phyloP scores from a whole-genome alignment of 768 basidiomycete genomes.

The Trametes punicea region DNA sequence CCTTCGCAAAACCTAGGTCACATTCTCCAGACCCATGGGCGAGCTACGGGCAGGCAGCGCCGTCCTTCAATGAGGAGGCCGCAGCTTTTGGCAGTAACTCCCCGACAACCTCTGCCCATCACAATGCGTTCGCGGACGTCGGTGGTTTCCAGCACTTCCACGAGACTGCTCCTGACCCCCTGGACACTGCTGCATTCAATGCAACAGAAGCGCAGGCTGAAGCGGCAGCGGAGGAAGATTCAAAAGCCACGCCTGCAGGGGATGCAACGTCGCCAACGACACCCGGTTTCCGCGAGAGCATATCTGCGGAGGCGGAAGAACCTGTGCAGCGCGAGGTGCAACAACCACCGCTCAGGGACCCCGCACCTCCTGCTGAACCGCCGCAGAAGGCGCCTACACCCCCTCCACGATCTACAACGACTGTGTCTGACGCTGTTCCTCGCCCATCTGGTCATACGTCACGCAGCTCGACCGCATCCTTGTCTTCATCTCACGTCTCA shows the following conservation, averaged over 20 bases:
- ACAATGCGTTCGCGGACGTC: conserved; percentile 19
- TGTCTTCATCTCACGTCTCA: conserved; percentile 13
- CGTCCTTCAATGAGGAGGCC: conserved; percentile 15
- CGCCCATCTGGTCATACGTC: conserved; percentile 17
- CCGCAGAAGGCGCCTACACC: conserved; percentile 15
- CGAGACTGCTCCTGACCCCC: conserved; percentile 33
- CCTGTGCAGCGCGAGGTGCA: conserved; percentile 3
- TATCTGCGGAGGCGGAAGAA: conserved; percentile 20
- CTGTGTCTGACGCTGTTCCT: conserved; percentile 31
- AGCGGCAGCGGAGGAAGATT: conserved; percentile 3
- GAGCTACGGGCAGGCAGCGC: conserved; percentile 43
- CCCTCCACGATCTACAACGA: conserved; percentile 36
- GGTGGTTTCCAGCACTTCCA: conserved; percentile 14
- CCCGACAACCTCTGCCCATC: conserved; percentile 18
- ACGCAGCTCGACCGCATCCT: conserved; percentile 17
- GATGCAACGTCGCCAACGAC: conserved; percentile 2
- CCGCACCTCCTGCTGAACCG: conserved; percentile 17
- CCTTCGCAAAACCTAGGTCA: conserved; percentile 60
- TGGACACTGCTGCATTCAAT: conserved; percentile 38
- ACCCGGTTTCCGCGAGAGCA: conserved; percentile 27
- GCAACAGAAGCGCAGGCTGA: conserved; percentile 29
- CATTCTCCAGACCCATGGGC: conserved; percentile 77
- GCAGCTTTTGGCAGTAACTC: conserved; percentile 24
- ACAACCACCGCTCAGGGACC: background rate
- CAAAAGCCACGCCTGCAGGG: conserved; percentile 12